phyloP scores from a whole-genome alignment of 2,329 filamentous ascomycete genomes.

The Botryotinia globosa region DNA sequence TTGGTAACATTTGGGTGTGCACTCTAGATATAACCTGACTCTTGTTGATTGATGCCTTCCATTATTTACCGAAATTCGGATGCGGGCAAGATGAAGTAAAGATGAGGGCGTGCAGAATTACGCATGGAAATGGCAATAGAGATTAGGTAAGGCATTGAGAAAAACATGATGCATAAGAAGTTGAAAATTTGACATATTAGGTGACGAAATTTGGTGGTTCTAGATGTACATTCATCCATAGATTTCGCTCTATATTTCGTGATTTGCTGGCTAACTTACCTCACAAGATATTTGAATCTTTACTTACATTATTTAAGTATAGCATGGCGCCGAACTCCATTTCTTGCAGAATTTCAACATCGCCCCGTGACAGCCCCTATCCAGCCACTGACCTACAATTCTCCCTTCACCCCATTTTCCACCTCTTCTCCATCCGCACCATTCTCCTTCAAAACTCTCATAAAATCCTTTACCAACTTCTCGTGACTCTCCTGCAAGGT shows the following conservation, averaged over 20 bases:
- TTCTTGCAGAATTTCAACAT: not conserved
- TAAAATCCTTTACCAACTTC: constrained; percentile 61
- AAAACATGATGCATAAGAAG: no score
- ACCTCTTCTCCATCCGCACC: constrained; percentile 2
- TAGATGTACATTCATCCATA: not conserved
- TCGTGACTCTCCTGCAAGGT: constrained; percentile 74
- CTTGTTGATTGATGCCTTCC: not conserved
- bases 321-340: not conserved
- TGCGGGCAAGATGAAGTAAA: not conserved
- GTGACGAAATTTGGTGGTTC: not conserved
- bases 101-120: not conserved
- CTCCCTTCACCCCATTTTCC: not conserved
- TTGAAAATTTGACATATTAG: not conserved
- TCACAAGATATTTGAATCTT: not conserved
- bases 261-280: not conserved
- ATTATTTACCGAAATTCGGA: not conserved
- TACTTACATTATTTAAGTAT: not conserved
- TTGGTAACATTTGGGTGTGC: not conserved
- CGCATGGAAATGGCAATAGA: not conserved
- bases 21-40: not conserved
- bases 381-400: not conserved
- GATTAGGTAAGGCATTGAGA: not conserved
- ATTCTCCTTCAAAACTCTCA: constrained; percentile 46
- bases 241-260: not conserved
- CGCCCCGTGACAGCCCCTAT: not conserved